phyloP scores from a whole-genome alignment of 306 rosid species.

The Prunus davidiana region DNA sequence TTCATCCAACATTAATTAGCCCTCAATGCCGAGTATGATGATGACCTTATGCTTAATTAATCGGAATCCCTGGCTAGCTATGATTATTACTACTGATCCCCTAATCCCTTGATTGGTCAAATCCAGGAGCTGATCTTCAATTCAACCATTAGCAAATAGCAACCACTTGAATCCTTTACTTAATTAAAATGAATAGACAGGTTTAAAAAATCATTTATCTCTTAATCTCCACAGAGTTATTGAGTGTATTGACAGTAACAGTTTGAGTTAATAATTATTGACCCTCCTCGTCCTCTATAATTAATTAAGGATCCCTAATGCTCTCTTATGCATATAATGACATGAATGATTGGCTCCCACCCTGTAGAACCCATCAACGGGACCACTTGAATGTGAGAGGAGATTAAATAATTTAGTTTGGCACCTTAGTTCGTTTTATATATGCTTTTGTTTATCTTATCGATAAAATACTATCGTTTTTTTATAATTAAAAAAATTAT shows the following conservation, averaged over 20 bases:
- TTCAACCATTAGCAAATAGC: not conserved
- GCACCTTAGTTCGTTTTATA: too few relatives aligned
- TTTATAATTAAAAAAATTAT: too few relatives aligned
- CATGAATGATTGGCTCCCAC: not conserved
- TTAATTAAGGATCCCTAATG: not conserved
- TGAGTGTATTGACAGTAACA: not conserved
- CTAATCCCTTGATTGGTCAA: not conserved
- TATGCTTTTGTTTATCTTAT: too few relatives aligned
- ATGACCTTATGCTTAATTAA: too few relatives aligned
- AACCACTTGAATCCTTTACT: not conserved
- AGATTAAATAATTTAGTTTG: not conserved
- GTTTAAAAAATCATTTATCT: not conserved
- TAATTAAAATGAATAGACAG: not conserved
- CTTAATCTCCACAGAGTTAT: not conserved
- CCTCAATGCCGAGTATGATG: too few relatives aligned
- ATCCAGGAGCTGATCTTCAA: not conserved
- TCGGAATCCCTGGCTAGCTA: too few relatives aligned
- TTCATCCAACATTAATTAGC: not conserved
- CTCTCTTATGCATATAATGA: conserved; percentile 5
- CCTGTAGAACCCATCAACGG: not conserved
- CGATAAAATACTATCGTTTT: too few relatives aligned
- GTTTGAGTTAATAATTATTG: not conserved
- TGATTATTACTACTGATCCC: not conserved
- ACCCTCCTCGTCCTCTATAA: not conserved
- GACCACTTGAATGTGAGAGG: not conserved